Evolutionary conservation across 2,329 filamentous ascomycete genomes (phyloP).

Genomic region (Amesomyces nigricolor): DNA sequence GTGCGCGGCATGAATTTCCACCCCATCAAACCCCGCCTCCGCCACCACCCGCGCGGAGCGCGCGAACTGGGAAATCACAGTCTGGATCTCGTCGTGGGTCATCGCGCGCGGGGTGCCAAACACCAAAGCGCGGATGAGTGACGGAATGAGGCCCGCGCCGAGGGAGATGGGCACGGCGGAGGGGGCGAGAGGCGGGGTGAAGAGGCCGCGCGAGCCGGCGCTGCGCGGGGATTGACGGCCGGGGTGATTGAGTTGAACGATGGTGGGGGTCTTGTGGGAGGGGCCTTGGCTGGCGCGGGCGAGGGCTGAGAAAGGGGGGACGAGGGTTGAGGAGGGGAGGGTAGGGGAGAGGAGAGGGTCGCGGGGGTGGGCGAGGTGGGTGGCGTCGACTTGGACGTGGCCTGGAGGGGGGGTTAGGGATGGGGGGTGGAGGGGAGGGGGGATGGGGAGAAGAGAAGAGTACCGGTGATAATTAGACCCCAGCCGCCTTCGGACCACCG

Average conservation of each 20-base stretch:
- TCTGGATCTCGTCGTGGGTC: constrained; percentile 47
- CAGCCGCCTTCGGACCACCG: constrained; percentile 50
- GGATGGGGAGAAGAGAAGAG: neutral
- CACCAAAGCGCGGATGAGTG: constrained; percentile 30
- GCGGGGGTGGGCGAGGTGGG: constrained; percentile 32
- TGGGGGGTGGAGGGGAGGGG: neutral
- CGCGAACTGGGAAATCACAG: constrained; percentile 48
- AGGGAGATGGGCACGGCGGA: constrained; percentile 38
- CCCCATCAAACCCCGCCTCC: constrained; percentile 42
- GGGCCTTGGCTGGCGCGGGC: constrained; percentile 46
- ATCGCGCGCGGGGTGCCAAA: constrained; percentile 54
- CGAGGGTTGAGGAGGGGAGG: constrained; percentile 27
- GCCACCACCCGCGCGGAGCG: constrained; percentile 43
- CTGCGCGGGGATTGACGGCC: constrained; percentile 45
- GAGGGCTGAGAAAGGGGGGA: constrained; percentile 37
- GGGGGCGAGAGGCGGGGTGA: constrained; percentile 43
- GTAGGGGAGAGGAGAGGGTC: constrained; percentile 34
- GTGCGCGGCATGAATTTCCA: constrained; percentile 46
- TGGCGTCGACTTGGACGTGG: constrained; percentile 41
- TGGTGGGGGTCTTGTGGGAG: constrained; percentile 40
- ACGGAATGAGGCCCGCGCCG: constrained; percentile 35
- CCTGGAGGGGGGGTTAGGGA: constrained; percentile 26
- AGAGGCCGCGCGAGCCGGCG: constrained; percentile 37
- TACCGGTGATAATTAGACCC: constrained; percentile 47
- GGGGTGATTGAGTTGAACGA: constrained; percentile 58